These are phyloP conservation scores for Millerago galiae DNA, from an alignment of 805 yeast species.

Conservation along the genomic window DNA sequence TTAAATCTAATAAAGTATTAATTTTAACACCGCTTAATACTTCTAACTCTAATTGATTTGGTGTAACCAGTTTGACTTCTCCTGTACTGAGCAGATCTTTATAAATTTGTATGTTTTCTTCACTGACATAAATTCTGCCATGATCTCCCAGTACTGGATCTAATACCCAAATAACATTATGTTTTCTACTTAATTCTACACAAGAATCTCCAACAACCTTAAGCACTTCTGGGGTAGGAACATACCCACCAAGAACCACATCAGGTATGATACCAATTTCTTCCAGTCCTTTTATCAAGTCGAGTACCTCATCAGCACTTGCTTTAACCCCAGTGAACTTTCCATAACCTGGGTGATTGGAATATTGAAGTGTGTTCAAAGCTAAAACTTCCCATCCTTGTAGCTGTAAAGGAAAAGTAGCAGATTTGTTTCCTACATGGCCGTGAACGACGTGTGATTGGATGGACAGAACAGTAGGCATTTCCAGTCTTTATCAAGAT, in stretches of 20 bases:
- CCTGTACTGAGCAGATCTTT: slow-evolving; percentile 38
- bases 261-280: slow-evolving; percentile 40
- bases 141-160: slow-evolving; percentile 95
- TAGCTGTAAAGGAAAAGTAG: slow-evolving; percentile 81
- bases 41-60: slow-evolving; percentile 74
- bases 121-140: slow-evolving; percentile 71
- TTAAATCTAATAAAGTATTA: slow-evolving; percentile 29
- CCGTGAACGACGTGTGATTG: slow-evolving; percentile 96
- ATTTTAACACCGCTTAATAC: slow-evolving; percentile 44
- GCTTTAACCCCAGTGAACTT: slow-evolving; percentile 52
- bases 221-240: slow-evolving; percentile 56
- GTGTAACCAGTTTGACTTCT: slow-evolving; percentile 48
- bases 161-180: slow-evolving; percentile 49
- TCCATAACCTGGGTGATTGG: slow-evolving; percentile 91
- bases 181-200: slow-evolving; percentile 5
- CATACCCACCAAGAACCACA: slow-evolving; percentile 73
- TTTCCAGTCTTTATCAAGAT: background rate
- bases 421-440: slow-evolving; percentile 88
- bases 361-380: slow-evolving; percentile 79
- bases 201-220: slow-evolving; percentile 41
- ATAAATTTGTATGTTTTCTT: slow-evolving; percentile 47
- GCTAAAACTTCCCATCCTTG: slow-evolving; percentile 92
- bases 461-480: slow-evolving; percentile 40
- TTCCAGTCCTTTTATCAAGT: slow-evolving; percentile 50
- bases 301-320: slow-evolving; percentile 37